Evolutionary conservation across 345 rosid species (phyloP).

Genomic region (Mallotus nudiflorus): DNA sequence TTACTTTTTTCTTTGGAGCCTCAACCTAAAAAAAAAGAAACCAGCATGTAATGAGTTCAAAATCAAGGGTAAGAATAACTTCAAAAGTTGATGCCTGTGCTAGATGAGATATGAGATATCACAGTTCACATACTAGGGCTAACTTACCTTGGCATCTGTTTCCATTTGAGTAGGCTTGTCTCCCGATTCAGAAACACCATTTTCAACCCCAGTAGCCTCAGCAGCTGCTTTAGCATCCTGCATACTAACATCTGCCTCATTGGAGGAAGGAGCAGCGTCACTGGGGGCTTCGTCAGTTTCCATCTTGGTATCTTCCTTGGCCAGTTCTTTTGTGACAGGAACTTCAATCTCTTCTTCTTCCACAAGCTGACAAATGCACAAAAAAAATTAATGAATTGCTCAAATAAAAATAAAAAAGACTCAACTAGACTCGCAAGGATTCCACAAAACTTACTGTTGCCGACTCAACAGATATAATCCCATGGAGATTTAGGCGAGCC

Average conservation of each 20-base stretch:
- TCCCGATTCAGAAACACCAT: conserved; percentile 71
- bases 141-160: conserved; percentile 68
- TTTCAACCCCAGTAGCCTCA: conserved; percentile 56
- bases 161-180: conserved; percentile 84
- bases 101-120: not conserved
- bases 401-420: not conserved
- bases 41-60: not conserved
- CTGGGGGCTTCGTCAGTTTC: conserved; percentile 64
- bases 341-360: conserved; percentile 94
- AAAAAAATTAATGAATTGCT: not conserved
- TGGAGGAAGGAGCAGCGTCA: conserved; percentile 45
- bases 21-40: conserved; percentile 48
- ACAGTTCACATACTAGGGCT: not conserved
- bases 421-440: not conserved
- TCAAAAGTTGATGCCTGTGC: not conserved
- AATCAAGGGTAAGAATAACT: not conserved
- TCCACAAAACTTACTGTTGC: conserved; percentile 61
- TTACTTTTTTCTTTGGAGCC: conserved; percentile 90
- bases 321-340: conserved; percentile 61
- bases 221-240: conserved; percentile 66
- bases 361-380: conserved; percentile 55
- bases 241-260: conserved; percentile 72
- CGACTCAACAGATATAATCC: conserved; percentile 76
- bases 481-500: conserved; percentile 83
- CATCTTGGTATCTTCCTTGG: conserved; percentile 63